A percentile compares a stretch with the other conserved stretches of the same genome.
Conservation (phyloP, 495 filamentous ascomycete genomes). For the Neurospora sp. region DNA sequence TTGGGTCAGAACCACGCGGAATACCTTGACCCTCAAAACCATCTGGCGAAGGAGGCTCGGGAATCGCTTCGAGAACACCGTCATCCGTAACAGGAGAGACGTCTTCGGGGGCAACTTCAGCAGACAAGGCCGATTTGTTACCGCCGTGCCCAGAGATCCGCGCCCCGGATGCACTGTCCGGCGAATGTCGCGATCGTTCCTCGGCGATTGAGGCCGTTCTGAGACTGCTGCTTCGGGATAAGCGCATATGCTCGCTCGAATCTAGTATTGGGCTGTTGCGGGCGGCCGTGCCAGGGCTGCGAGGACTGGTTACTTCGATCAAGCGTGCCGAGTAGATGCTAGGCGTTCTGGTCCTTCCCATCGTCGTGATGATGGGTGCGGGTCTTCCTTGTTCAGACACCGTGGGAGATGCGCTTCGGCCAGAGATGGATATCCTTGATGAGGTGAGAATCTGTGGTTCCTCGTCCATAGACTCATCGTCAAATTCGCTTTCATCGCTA, state of each 20-base stretch:
- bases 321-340: slow-evolving; percentile 43
- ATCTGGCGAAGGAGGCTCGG: neutral
- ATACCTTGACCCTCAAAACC: neutral
- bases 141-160: slow-evolving; percentile 7
- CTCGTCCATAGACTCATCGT: slow-evolving; percentile 36
- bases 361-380: slow-evolving; percentile 24
- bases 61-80: neutral
- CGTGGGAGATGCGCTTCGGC: slow-evolving; percentile 30
- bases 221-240: slow-evolving; percentile 25
- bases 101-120: neutral
- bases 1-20: neutral
- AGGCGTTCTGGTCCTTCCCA: slow-evolving; percentile 31
- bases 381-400: slow-evolving; percentile 30
- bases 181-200: slow-evolving; percentile 12
- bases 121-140: slow-evolving; percentile 12
- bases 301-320: slow-evolving; percentile 42
- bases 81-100: neutral
- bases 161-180: slow-evolving; percentile 11
- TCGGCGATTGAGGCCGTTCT: slow-evolving; percentile 34
- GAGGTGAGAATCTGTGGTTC: slow-evolving; percentile 46
- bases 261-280: slow-evolving; percentile 30
- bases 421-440: slow-evolving; percentile 43
- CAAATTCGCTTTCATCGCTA: slow-evolving; percentile 33
- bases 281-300: slow-evolving; percentile 31
- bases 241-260: slow-evolving; percentile 24